Evolutionary conservation across 805 yeast species (phyloP), one percentile per base, ranked within the genome.

Genomic region (Saccharomycopsis fermentans): DNA sequence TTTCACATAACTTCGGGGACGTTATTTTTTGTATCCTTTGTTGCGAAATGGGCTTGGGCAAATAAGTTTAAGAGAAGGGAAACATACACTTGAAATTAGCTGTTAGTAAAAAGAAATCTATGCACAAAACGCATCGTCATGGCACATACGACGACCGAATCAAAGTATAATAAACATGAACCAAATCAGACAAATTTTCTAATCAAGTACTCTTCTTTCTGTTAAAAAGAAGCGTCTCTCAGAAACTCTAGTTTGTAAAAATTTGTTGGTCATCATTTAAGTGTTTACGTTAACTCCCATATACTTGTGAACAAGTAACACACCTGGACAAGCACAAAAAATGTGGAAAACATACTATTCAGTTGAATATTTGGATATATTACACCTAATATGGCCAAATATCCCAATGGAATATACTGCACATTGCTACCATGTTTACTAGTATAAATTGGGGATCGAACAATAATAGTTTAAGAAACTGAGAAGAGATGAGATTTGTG

Each of bases 181-280:
- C 55, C 55, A 50, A 32, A 48, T 43, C 39, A 37, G 48, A 47
- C 55, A 58, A 55, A 67, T 65, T 66, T 70, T 68, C 74, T 72
- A 72, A 73, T 73, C 75, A 73, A 64, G 11, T 19, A 26, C 16
- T 21, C 12, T 43, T 26, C 26, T 43, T 43, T 37, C 12, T 37
- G 6, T 6, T n/a, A 16, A 16, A 43, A 43, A 21, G 26, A 24
- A 68, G 63, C 63, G 56, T 65, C 21, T 58, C 62, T 72, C 76
- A 73, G 76, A 73, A 73, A 73, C 76, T 73, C 76, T 73, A 73
- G 76, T 73, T 73, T 73, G 76, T 71, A 71, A 60, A 37, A 24
- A 27, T 43, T 54, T 60, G 57, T 57, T 50, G 54, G 62, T 60
- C 62, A 60, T 60, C 62, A 60, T 54, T 36, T 32, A 32, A 50